A percentile compares a stretch with the other conserved stretches of the same genome.
These are phyloP conservation scores for Kwoniella newhampshirensis DNA, from an alignment of 768 basidiomycete species.

Conservation along the genomic window DNA sequence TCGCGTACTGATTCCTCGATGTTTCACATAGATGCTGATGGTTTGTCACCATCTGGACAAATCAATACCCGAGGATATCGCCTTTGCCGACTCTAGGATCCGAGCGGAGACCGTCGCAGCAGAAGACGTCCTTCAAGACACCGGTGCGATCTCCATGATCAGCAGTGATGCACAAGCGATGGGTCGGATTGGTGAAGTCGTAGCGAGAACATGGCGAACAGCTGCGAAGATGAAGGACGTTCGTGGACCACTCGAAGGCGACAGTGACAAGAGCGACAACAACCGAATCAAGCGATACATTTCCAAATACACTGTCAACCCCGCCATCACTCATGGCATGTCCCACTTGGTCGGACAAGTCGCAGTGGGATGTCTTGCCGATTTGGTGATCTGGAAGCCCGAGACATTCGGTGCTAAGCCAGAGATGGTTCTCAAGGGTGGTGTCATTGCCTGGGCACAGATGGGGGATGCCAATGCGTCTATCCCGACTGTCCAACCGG, in stretches of 20 bases:
- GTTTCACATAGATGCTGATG: constrained; percentile 86
- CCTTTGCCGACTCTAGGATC: constrained; percentile 96
- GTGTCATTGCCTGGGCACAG: constrained; percentile 86
- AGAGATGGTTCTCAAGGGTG: constrained; percentile 91
- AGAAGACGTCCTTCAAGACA: constrained; percentile 91
- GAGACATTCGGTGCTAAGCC: constrained; percentile 90
- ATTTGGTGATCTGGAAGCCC: constrained; percentile 93
- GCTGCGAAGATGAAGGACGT: constrained; percentile 89
- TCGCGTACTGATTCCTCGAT: constrained; percentile 1
- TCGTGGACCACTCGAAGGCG: constrained; percentile 77
- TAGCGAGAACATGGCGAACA: constrained; percentile 90
- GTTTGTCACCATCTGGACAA: constrained; percentile 97
- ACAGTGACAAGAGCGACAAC: constrained; percentile 72
- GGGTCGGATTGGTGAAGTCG: constrained; percentile 95
- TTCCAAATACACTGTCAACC: constrained; percentile 95
- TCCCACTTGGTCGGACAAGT: constrained; percentile 82
- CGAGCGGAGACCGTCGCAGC: constrained; percentile 95
- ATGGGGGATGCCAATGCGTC: constrained; percentile 97
- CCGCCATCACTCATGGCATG: constrained; percentile 92
- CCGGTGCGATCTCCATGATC: constrained; percentile 93
- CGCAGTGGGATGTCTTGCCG: constrained; percentile 77
- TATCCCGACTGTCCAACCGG: constrained; percentile 92
- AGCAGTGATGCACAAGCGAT: constrained; percentile 96
- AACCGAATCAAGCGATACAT: constrained; percentile 90
- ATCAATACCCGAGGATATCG: constrained; percentile 86